These are phyloP conservation scores for Candida sanyaensis DNA, from an alignment of 1,139 yeast species.

Conservation along the genomic window DNA sequence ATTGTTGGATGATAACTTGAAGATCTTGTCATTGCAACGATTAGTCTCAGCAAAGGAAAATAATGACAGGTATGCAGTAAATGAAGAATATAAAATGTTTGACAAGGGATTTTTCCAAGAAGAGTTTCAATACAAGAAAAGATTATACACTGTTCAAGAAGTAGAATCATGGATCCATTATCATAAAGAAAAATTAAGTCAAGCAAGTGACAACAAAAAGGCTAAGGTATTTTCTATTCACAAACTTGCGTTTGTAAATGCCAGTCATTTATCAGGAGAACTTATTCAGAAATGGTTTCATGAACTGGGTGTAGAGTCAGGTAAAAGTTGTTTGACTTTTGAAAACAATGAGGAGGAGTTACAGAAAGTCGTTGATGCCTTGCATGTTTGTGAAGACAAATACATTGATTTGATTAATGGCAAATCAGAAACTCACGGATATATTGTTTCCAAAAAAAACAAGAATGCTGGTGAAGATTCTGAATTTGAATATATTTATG, in stretches of 20 bases:
- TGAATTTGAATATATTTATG: slow-evolving; percentile 52
- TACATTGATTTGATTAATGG: slow-evolving; percentile 25
- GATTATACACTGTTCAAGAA: slow-evolving; percentile 30
- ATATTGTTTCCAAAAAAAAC: slow-evolving; percentile 65
- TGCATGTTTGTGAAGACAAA: slow-evolving; percentile 51
- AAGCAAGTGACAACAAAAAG: slow-evolving; percentile 25
- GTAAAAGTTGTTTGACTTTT: slow-evolving; percentile 39
- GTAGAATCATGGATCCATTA: slow-evolving; percentile 51
- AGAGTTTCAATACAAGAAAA: slow-evolving; percentile 6
- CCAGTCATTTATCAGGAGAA: slow-evolving; percentile 78
- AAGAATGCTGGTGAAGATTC: slow-evolving; percentile 32
- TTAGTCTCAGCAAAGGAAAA: slow-evolving; percentile 72
- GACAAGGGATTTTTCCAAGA: slow-evolving; percentile 30
- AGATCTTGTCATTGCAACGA: slow-evolving; percentile 75
- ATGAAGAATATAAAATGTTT: slow-evolving; percentile 66
- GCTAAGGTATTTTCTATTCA: slow-evolving; percentile 63
- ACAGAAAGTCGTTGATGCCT: slow-evolving; percentile 37
- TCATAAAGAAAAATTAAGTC: slow-evolving; percentile 32
- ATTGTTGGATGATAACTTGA: slow-evolving; percentile 66
- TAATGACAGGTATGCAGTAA: slow-evolving; percentile 66
- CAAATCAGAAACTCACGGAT: slow-evolving; percentile 49
- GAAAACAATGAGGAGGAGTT: slow-evolving; percentile 21
- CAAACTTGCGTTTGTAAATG: slow-evolving; percentile 66
- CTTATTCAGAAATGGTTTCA: slow-evolving; percentile 61
- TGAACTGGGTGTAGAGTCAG: slow-evolving; percentile 48